Percentiles rank a stretch among this genome's conserved stretches.
These are phyloP conservation scores for Pleurotus giganteus DNA, from an alignment of 768 basidiomycete genomes.

Conservation along the genomic window DNA sequence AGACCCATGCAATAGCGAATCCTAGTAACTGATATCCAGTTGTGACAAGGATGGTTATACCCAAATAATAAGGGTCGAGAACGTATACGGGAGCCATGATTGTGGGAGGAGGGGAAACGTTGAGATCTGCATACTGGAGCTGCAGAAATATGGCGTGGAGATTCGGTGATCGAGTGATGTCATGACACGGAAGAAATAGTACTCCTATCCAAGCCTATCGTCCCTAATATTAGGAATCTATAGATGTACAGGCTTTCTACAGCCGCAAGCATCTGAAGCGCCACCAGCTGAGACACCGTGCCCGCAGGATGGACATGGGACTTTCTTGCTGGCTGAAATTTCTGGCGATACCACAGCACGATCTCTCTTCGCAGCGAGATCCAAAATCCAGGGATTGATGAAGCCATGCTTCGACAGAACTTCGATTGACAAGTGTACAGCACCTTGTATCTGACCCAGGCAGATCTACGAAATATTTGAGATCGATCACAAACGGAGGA, in stretches of 20 bases:
- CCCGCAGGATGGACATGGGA: slow-evolving; percentile 8
- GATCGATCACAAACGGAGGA: not conserved
- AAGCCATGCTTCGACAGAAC: slow-evolving; percentile 34
- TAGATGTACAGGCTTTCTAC: not conserved
- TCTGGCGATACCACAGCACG: not conserved
- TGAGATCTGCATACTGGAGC: not conserved
- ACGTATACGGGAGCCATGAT: slow-evolving; percentile 4
- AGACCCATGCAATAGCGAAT: slow-evolving; percentile 65
- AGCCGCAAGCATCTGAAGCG: slow-evolving; percentile 8
- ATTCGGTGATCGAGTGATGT: not conserved
- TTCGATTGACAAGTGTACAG: slow-evolving; percentile 36
- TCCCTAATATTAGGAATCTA: not conserved
- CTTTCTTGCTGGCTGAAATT: not conserved
- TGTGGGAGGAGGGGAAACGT: not conserved
- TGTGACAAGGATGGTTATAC: slow-evolving; percentile 49
- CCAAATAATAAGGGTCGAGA: slow-evolving; percentile 36
- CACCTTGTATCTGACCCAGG: slow-evolving; percentile 43
- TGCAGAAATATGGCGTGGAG: not conserved
- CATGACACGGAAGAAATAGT: not conserved
- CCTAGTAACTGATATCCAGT: slow-evolving; percentile 59
- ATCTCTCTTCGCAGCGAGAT: slow-evolving; percentile 26
- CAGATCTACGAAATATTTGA: slow-evolving; percentile 34
- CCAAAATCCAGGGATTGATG: slow-evolving; percentile 42
- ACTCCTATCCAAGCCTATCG: not conserved
- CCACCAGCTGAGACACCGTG: slow-evolving; percentile 7